These are phyloP conservation scores for Coemansia javaensis DNA, from an alignment of 192 early-diverging fungal genomes.

Conservation along the genomic window DNA sequence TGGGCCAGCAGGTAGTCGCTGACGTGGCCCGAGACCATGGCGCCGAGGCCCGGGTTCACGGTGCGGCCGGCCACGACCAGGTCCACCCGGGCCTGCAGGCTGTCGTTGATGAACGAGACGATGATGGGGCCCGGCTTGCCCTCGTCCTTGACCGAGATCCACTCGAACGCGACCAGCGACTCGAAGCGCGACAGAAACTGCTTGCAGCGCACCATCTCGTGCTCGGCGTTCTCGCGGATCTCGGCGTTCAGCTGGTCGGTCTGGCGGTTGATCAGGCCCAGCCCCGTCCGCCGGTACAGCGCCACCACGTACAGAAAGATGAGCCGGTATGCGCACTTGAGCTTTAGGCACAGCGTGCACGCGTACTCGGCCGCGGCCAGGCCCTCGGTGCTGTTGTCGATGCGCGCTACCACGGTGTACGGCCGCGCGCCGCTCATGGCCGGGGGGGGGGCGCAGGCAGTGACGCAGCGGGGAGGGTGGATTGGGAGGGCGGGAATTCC, in stretches of 20 bases:
- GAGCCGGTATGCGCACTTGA: slow-evolving; percentile 45
- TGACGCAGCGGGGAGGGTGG: too few relatives aligned
- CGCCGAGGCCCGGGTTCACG: slow-evolving; percentile 21
- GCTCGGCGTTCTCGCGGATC: slow-evolving; percentile 47
- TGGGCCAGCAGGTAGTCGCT: slow-evolving; percentile 33
- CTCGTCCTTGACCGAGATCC: slow-evolving; percentile 51
- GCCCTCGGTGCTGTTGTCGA: slow-evolving; percentile 41
- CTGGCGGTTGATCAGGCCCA: slow-evolving; percentile 45
- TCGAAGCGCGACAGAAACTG: slow-evolving; percentile 50
- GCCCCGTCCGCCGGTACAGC: slow-evolving; percentile 28
- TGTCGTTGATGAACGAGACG: slow-evolving; percentile 31
- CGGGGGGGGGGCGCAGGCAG: too few relatives aligned
- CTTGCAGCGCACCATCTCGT: slow-evolving; percentile 41
- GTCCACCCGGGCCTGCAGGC: slow-evolving; percentile 30
- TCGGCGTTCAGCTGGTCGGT: slow-evolving; percentile 49
- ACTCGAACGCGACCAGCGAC: slow-evolving; percentile 44
- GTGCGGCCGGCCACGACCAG: slow-evolving; percentile 38
- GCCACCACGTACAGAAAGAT: slow-evolving; percentile 49
- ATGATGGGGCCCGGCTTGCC: slow-evolving; percentile 41
- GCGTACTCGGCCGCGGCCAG: slow-evolving; percentile 49
- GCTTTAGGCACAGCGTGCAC: slow-evolving; percentile 41
- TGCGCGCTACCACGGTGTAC: slow-evolving; percentile 41
- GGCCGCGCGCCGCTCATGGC: slow-evolving; percentile 22
- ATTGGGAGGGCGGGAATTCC: too few relatives aligned
- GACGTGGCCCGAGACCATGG: slow-evolving; percentile 36